Evolutionary conservation across 768 basidiomycete genomes (phyloP).

Genomic region (Gyrodon lividus): DNA sequence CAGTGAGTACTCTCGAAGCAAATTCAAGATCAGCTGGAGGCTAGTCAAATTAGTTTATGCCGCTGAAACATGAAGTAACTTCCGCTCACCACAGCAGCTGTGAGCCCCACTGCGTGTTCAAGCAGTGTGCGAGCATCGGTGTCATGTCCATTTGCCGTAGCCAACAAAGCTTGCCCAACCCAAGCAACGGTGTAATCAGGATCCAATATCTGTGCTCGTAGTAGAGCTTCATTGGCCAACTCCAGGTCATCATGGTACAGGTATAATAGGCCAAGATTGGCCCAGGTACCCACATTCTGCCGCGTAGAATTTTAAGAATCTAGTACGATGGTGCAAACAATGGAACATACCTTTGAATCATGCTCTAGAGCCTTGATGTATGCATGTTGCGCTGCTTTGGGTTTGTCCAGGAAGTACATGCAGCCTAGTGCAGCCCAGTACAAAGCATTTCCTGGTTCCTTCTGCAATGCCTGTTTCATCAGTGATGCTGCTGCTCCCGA

Average conservation of each 20-base stretch:
- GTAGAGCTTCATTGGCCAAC: slow-evolving; percentile 82
- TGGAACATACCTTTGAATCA: slow-evolving; percentile 66
- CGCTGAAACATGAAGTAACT: neutral
- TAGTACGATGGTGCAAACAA: neutral
- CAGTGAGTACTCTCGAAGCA: slow-evolving; percentile 56
- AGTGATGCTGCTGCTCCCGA: slow-evolving; percentile 48
- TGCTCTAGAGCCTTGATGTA: slow-evolving; percentile 87
- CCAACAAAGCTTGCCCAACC: slow-evolving; percentile 85
- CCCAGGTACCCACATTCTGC: slow-evolving; percentile 78
- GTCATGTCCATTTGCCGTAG: slow-evolving; percentile 55
- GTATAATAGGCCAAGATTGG: slow-evolving; percentile 86
- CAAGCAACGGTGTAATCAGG: slow-evolving; percentile 87
- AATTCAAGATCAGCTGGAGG: slow-evolving; percentile 81
- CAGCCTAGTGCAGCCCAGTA: slow-evolving; percentile 87
- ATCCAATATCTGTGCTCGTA: slow-evolving; percentile 87
- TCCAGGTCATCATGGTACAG: slow-evolving; percentile 75
- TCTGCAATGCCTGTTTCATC: slow-evolving; percentile 69
- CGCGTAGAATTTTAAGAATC: slow-evolving; percentile 1
- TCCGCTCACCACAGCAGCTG: slow-evolving; percentile 51
- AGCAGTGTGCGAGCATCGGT: slow-evolving; percentile 66
- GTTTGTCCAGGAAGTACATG: slow-evolving; percentile 61
- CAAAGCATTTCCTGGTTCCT: slow-evolving; percentile 64
- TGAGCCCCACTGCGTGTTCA: slow-evolving; percentile 67
- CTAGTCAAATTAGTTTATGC: slow-evolving; percentile 38
- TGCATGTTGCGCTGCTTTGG: slow-evolving; percentile 84